Conservation (phyloP, 768 basidiomycete genomes). For the Suillus placidus region DNA sequence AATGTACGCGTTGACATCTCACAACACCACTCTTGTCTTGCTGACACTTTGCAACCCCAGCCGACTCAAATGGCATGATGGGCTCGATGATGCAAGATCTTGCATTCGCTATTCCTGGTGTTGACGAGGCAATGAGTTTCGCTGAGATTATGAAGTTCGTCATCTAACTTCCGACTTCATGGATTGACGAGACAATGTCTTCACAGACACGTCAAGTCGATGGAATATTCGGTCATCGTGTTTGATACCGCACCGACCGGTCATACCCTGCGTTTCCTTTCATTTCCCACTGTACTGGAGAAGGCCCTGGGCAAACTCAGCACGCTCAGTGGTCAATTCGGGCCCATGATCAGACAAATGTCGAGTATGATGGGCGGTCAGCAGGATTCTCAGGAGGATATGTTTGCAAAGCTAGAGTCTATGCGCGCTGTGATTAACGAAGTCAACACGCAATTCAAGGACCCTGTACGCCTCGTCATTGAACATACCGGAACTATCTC, state of each 20-base stretch:
- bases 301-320: slow-evolving; percentile 96
- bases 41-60: slow-evolving; percentile 39
- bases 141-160: slow-evolving; percentile 99
- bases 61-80: slow-evolving; percentile 93
- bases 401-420: slow-evolving; percentile 97
- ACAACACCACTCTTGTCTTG: neutral
- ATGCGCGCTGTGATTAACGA: slow-evolving; percentile 98
- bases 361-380: slow-evolving; percentile 95
- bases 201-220: slow-evolving; percentile 95
- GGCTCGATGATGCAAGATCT: slow-evolving; percentile 99
- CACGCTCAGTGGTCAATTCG: slow-evolving; percentile 90
- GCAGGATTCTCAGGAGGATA: slow-evolving; percentile 90
- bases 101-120: slow-evolving; percentile 98
- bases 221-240: slow-evolving; percentile 99
- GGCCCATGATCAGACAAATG: slow-evolving; percentile 97
- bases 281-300: slow-evolving; percentile 97
- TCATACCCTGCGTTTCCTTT: slow-evolving; percentile 96
- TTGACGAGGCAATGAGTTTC: slow-evolving; percentile 99
- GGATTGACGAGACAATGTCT: slow-evolving; percentile 2
- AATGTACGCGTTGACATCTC: slow-evolving; percentile 58
- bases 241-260: slow-evolving; percentile 99
- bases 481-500: slow-evolving; percentile 3
- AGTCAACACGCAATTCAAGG: slow-evolving; percentile 99
- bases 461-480: slow-evolving; percentile 66
- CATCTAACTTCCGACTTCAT: neutral